Percentiles rank a stretch among this genome's conserved stretches.
Conservation (phyloP, 345 rosid species). For the Sonneratia caseolaris region DNA sequence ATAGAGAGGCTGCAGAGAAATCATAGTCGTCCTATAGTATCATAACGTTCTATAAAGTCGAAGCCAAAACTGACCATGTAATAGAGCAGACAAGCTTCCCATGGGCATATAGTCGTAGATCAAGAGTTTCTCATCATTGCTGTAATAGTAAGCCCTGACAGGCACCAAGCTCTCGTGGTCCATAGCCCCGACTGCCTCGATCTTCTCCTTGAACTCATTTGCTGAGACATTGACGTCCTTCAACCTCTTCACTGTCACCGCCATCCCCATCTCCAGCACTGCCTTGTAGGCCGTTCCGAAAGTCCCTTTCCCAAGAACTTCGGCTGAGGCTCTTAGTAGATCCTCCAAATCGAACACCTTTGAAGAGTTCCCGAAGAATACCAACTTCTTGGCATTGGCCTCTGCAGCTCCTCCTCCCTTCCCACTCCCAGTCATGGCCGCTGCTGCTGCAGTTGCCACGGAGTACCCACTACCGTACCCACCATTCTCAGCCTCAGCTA, state of each 20-base stretch:
- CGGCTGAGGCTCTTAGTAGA: conserved; percentile 93
- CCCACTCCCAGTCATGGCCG: conserved; percentile 27
- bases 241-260: conserved; percentile 89
- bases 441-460: conserved; percentile 33
- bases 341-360: conserved; percentile 89
- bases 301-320: conserved; percentile 93
- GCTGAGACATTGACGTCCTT: conserved; percentile 78
- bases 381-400: conserved; percentile 35
- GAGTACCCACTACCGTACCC: conserved; percentile 27
- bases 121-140: conserved; percentile 93
- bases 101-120: conserved; percentile 90
- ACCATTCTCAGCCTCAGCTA: conserved; percentile 37
- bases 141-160: conserved; percentile 81
- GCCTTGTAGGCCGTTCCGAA: conserved; percentile 97
- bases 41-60: neutral
- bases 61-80: conserved; percentile 50
- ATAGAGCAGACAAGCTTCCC: conserved; percentile 98
- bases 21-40: neutral
- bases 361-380: conserved; percentile 65
- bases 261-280: conserved; percentile 58
- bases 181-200: conserved; percentile 82
- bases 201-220: conserved; percentile 82
- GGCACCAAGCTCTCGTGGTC: conserved; percentile 85
- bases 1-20: neutral
- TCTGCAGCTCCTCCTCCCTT: conserved; percentile 30